A percentile compares a stretch with the other conserved stretches of the same genome.
Conservation (phyloP, 306 rosid species). For the Cercis canadensis region DNA sequence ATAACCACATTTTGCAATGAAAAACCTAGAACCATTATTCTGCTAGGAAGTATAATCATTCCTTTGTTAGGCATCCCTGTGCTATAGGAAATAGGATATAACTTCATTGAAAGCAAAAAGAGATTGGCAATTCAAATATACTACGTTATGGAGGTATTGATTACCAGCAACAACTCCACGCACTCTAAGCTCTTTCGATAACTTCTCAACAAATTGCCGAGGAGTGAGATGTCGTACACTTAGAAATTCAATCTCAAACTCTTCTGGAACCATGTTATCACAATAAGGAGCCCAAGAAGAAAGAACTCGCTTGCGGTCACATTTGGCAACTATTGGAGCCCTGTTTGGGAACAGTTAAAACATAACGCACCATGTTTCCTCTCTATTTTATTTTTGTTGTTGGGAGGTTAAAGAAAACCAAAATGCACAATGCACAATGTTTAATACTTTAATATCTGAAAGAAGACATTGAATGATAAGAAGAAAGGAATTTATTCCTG, state of each 20-base stretch:
- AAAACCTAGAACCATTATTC: too few relatives aligned
- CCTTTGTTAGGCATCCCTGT: too few relatives aligned
- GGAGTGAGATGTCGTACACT: conserved; percentile 83
- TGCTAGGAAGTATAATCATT: too few relatives aligned
- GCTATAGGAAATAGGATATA: background rate
- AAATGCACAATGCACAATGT: conserved; percentile 14
- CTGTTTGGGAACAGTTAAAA: conserved; percentile 52
- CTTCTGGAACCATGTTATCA: conserved; percentile 66
- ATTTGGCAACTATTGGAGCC: conserved; percentile 87
- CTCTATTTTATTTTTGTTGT: too few relatives aligned
- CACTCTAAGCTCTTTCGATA: conserved; percentile 78
- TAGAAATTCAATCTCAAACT: conserved; percentile 76
- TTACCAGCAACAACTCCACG: conserved; percentile 91
- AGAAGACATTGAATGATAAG: too few relatives aligned
- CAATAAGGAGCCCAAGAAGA: conserved; percentile 85
- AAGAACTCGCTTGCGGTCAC: conserved; percentile 84
- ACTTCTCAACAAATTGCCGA: conserved; percentile 79
- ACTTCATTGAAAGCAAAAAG: conserved; percentile 3
- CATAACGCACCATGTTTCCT: conserved; percentile 8
- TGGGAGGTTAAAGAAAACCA: background rate
- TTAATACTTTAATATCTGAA: conserved; percentile 9
- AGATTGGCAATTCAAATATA: background rate
- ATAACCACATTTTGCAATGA: too few relatives aligned
- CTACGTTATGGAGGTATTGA: conserved; percentile 16
- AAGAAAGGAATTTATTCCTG: background rate